These are phyloP conservation scores for Sporothrix dimorphospora DNA, from an alignment of 2,329 filamentous ascomycete genomes.

Conservation along the genomic window DNA sequence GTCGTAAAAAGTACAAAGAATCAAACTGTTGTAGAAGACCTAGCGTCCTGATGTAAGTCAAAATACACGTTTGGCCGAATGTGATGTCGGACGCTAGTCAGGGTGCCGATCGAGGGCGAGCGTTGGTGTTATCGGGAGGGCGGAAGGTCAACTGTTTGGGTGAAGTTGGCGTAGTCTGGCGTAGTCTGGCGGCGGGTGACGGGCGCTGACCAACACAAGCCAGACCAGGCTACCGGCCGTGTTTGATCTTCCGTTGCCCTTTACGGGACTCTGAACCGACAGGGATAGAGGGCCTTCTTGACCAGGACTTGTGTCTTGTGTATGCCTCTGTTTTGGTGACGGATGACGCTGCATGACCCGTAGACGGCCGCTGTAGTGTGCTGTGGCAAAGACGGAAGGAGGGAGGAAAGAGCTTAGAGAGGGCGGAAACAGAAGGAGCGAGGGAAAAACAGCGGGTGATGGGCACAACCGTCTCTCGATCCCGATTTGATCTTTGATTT, in stretches of 20 bases:
- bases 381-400: not conserved
- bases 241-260: not conserved
- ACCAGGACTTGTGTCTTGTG: not conserved
- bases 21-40: too few relatives aligned
- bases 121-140: not conserved
- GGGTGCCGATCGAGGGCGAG: not conserved
- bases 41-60: too few relatives aligned
- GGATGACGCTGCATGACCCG: not conserved
- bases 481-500: too few relatives aligned
- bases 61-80: not conserved
- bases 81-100: constrained; percentile 16
- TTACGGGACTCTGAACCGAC: not conserved
- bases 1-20: not conserved
- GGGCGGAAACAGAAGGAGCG: not conserved
- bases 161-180: not conserved
- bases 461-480: not conserved
- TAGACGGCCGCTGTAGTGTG: not conserved
- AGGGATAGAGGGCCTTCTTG: not conserved
- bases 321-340: not conserved
- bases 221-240: constrained; percentile 1
- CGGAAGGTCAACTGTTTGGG: not conserved
- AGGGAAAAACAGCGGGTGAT: not conserved
- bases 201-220: not conserved
- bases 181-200: too few relatives aligned
- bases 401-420: not conserved